Evolutionary conservation across 2,329 filamentous ascomycete species (phyloP).

Genomic region (Ophiostoma triangulosporum): DNA sequence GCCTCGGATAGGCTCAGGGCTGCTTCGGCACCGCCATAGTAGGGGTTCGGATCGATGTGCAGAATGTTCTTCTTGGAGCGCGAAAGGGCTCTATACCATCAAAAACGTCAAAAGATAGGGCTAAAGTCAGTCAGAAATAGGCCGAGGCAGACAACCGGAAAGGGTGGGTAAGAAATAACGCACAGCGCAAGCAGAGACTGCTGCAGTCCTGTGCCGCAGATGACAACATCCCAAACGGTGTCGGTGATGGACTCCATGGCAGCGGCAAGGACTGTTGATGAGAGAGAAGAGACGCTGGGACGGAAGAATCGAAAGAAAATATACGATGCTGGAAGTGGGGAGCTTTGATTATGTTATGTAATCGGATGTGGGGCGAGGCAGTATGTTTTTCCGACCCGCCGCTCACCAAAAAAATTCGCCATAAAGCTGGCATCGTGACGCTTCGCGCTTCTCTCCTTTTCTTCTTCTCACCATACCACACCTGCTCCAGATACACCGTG

Average conservation of each 20-base stretch:
- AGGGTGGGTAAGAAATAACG: conserved; percentile 22
- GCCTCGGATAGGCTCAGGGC: conserved; percentile 74
- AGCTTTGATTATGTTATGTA: background rate
- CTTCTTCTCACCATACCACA: conserved; percentile 16
- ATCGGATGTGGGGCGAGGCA: conserved; percentile 1
- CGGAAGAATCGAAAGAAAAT: conserved; percentile 3
- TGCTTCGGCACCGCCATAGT: conserved; percentile 78
- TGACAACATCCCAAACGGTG: conserved; percentile 65
- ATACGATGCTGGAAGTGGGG: background rate
- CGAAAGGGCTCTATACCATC: conserved; percentile 64
- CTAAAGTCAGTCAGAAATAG: conserved; percentile 60
- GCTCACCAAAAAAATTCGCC: background rate
- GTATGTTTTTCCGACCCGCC: conserved; percentile 6
- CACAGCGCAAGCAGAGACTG: conserved; percentile 55
- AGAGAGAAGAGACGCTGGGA: conserved; percentile 8
- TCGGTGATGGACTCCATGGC: conserved; percentile 63
- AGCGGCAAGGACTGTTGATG: conserved; percentile 5
- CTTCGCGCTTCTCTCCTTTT: conserved; percentile 2
- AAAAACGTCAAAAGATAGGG: conserved; percentile 20
- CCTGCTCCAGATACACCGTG: conserved; percentile 2
- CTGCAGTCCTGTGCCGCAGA: conserved; percentile 64
- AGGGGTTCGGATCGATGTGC: conserved; percentile 75
- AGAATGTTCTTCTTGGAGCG: conserved; percentile 83
- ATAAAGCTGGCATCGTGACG: conserved; percentile 2
- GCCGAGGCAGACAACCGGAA: conserved; percentile 15